phyloP scores from a whole-genome alignment of 495 filamentous ascomycete genomes.

The Hypomontagnella monticulosa region DNA sequence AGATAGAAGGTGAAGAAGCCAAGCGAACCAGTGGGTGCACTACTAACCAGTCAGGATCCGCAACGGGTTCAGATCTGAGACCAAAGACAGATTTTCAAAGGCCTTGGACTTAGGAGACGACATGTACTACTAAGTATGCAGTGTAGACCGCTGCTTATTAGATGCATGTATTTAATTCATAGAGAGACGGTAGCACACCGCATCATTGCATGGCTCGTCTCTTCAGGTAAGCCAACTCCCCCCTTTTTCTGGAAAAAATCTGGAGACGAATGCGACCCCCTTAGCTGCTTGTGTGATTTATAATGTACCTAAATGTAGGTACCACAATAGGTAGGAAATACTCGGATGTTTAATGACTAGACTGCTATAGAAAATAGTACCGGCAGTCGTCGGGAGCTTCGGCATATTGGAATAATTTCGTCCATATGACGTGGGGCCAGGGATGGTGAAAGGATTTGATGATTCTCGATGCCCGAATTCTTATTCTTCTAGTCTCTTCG shows the following conservation, averaged over 20 bases:
- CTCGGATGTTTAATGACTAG: too few species aligned
- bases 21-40: background rate
- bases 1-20: too few species aligned
- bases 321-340: background rate
- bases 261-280: background rate
- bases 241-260: too few species aligned
- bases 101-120: too few species aligned
- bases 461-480: background rate
- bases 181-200: too few species aligned
- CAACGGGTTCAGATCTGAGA: conserved; percentile 12
- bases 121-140: too few species aligned
- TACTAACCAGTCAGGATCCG: conserved; percentile 1
- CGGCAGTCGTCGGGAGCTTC: conserved; percentile 5
- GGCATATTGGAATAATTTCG: conserved; percentile 12
- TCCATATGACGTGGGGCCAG: conserved; percentile 7
- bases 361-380: background rate
- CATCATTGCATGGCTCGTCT: too few species aligned
- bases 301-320: too few species aligned
- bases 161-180: too few species aligned
- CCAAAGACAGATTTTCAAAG: too few species aligned
- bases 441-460: conserved; percentile 12
- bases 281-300: background rate
- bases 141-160: too few species aligned
- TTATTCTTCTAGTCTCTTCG: background rate
- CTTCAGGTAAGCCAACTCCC: too few species aligned